Conservation (phyloP, 805 yeast species). For the Vanderwaltozyma verrucispora region DNA sequence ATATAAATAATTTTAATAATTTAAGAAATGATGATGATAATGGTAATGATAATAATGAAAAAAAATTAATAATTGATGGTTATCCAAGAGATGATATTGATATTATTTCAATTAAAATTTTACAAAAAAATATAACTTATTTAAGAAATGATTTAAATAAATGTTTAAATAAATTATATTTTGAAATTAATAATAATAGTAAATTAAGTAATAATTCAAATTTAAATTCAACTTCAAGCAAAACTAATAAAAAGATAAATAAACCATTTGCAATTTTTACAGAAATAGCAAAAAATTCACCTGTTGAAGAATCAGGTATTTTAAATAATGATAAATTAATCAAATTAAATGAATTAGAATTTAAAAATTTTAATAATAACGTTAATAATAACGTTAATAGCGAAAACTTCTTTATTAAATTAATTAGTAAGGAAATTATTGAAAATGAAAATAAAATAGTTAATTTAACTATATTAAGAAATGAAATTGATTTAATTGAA, state of each 20-base stretch:
- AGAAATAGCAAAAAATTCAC: slow-evolving; percentile 42
- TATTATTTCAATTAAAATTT: slow-evolving; percentile 53
- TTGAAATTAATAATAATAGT: slow-evolving; percentile 34
- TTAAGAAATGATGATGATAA: neutral
- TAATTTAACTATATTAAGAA: slow-evolving; percentile 25
- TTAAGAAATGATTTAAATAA: slow-evolving; percentile 57
- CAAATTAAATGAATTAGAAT: slow-evolving; percentile 45
- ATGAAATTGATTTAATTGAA: slow-evolving; percentile 10
- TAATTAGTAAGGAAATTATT: slow-evolving; percentile 36
- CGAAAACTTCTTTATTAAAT: no score
- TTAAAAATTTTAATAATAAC: slow-evolving; percentile 38
- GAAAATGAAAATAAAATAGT: slow-evolving; percentile 27
- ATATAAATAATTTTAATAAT: neutral
- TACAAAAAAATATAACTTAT: slow-evolving; percentile 55
- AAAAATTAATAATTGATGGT: slow-evolving; percentile 39
- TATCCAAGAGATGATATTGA: slow-evolving; percentile 81
- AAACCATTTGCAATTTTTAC: slow-evolving; percentile 47
- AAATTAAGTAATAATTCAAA: slow-evolving; percentile 1
- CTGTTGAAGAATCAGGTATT: slow-evolving; percentile 50
- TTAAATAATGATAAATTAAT: slow-evolving; percentile 43
- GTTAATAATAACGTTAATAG: no score
- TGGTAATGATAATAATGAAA: neutral
- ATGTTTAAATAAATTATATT: slow-evolving; percentile 39
- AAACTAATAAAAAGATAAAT: no score
- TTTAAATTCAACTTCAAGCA: neutral